Evolutionary conservation across 306 rosid species (phyloP).

Genomic region (Luffa acutangula): DNA sequence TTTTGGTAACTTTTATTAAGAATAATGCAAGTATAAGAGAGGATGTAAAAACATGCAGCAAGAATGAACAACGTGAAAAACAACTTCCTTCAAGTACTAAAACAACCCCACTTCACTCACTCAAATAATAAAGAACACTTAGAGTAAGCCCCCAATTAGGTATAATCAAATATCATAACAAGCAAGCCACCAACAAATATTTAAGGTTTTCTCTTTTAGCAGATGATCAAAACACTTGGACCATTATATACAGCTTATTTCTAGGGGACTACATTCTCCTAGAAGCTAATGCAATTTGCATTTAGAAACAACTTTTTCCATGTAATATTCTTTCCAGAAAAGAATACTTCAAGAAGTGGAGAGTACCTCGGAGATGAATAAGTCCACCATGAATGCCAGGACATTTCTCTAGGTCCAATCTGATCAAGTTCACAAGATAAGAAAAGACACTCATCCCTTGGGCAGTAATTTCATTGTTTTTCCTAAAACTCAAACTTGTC

Average conservation of each 20-base stretch:
- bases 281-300: background rate
- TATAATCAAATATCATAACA: background rate
- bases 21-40: background rate
- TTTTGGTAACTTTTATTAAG: background rate
- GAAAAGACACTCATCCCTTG: conserved; percentile 68
- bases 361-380: conserved; percentile 62
- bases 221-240: background rate
- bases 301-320: background rate
- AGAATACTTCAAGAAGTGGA: background rate
- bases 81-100: background rate
- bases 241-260: background rate
- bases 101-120: background rate
- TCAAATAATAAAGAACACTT: background rate
- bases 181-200: background rate
- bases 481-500: conserved; percentile 75
- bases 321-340: background rate
- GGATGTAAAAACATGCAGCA: background rate
- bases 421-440: conserved; percentile 53
- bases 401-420: conserved; percentile 93
- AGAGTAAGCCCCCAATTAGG: background rate
- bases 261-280: background rate
- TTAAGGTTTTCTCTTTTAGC: background rate
- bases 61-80: background rate
- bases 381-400: conserved; percentile 88
- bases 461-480: conserved; percentile 72